Conservation (phyloP, 805 yeast genomes). For the Priceomyces fermenticarens region DNA sequence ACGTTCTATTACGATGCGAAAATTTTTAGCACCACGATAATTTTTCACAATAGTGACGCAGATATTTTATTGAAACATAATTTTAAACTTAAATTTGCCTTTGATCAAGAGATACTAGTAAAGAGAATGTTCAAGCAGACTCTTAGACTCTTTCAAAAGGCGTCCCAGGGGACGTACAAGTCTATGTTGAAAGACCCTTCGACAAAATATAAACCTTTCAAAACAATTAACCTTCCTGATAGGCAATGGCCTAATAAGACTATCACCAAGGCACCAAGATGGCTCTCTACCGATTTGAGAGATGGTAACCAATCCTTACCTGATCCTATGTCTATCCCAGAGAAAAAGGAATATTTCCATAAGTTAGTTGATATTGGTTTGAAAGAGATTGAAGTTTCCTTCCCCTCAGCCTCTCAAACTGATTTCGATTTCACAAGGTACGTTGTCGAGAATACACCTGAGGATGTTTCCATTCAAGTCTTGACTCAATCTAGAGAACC, state of each 20-base stretch:
- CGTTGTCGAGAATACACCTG: constrained; percentile 77
- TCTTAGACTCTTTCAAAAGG: constrained; percentile 22
- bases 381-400: constrained; percentile 77
- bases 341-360: constrained; percentile 72
- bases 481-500: constrained; percentile 77
- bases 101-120: neutral
- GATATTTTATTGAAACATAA: too few relatives aligned
- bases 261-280: constrained; percentile 70
- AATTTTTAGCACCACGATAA: too few relatives aligned
- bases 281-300: constrained; percentile 77
- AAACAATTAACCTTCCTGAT: constrained; percentile 53
- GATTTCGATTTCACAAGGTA: constrained; percentile 80
- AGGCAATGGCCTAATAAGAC: constrained; percentile 70
- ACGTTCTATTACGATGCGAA: too few relatives aligned
- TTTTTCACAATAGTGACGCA: too few relatives aligned
- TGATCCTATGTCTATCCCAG: constrained; percentile 75
- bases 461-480: constrained; percentile 70
- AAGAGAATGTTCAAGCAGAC: constrained; percentile 24
- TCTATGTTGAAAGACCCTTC: constrained; percentile 71
- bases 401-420: constrained; percentile 80
- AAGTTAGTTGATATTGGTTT: constrained; percentile 71
- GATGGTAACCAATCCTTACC: constrained; percentile 83
- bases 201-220: constrained; percentile 54
- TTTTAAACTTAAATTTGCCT: neutral
- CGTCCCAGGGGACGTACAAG: constrained; percentile 17